Evolutionary conservation across 495 filamentous ascomycete genomes (phyloP).

Genomic region (Collariella sp.): DNA sequence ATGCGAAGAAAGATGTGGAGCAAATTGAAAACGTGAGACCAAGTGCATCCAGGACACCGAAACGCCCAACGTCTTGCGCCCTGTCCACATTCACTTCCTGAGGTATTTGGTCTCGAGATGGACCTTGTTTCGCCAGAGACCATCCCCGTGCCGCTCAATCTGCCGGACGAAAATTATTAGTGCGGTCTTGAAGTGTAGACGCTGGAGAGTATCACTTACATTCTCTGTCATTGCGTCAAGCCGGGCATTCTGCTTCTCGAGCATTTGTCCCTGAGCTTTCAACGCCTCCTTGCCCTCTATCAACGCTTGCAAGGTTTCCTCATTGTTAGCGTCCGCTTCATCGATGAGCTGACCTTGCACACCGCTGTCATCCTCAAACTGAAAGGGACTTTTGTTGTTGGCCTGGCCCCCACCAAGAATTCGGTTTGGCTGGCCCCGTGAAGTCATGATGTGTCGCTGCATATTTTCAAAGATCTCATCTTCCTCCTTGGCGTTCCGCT

Average conservation of each 20-base stretch:
- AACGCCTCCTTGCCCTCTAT: background rate
- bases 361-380: slow-evolving; percentile 21
- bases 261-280: background rate
- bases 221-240: slow-evolving; percentile 6
- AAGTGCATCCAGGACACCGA: too few relatives aligned
- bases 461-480: too few relatives aligned
- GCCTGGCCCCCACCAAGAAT: slow-evolving; percentile 8
- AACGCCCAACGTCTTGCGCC: too few relatives aligned
- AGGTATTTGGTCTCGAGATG: background rate
- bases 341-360: too few relatives aligned
- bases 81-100: background rate
- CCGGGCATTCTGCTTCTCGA: background rate
- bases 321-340: background rate
- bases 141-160: background rate
- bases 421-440: background rate
- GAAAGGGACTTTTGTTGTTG: slow-evolving; percentile 3
- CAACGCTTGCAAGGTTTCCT: background rate
- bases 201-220: background rate
- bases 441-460: too few relatives aligned
- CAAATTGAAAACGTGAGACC: too few relatives aligned
- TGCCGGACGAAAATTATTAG: too few relatives aligned
- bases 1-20: too few relatives aligned
- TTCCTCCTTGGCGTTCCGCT: too few relatives aligned
- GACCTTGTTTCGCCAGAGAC: background rate
- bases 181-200: background rate